Evolutionary conservation across 129 eudicot genomes (phyloP).

Genomic region (Flaveria brownii): DNA sequence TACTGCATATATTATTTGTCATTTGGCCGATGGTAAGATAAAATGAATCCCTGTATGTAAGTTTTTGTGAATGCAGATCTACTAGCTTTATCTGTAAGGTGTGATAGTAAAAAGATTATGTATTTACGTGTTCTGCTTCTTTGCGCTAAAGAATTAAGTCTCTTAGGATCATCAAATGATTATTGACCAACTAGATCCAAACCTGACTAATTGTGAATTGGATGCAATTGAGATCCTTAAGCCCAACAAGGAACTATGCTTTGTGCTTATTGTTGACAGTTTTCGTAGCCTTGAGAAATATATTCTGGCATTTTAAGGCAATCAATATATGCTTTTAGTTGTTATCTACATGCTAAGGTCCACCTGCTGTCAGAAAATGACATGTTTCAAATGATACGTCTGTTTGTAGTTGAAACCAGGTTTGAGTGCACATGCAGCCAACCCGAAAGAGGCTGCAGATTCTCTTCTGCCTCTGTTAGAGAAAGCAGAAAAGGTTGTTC

Average conservation of each 20-base stretch:
- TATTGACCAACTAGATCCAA: slow-evolving; percentile 3
- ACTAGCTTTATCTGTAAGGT: slow-evolving; percentile 14
- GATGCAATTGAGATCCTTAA: slow-evolving; percentile 15
- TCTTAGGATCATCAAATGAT: background rate
- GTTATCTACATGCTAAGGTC: slow-evolving; percentile 15
- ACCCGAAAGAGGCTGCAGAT: slow-evolving; percentile 83
- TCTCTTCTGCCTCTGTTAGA: slow-evolving; percentile 66
- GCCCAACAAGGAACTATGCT: background rate
- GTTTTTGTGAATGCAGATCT: slow-evolving; percentile 12
- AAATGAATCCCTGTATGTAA: background rate
- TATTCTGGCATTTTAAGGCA: slow-evolving; percentile 8
- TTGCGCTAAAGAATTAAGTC: slow-evolving; percentile 1
- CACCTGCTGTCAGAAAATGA: slow-evolving; percentile 9
- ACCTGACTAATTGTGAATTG: slow-evolving; percentile 1
- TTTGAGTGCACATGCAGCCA: slow-evolving; percentile 66
- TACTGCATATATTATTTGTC: slow-evolving; percentile 2
- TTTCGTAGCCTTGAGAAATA: slow-evolving; percentile 9
- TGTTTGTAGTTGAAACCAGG: slow-evolving; percentile 73
- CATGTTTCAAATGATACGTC: background rate
- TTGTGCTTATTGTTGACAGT: background rate
- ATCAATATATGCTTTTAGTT: background rate
- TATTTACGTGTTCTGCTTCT: background rate
- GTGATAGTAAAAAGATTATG: background rate
- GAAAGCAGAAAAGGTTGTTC: slow-evolving; percentile 74
- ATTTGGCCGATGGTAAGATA: background rate